phyloP scores from a whole-genome alignment of 441 rosid genomes.

The Heliophila coronopifolia region DNA sequence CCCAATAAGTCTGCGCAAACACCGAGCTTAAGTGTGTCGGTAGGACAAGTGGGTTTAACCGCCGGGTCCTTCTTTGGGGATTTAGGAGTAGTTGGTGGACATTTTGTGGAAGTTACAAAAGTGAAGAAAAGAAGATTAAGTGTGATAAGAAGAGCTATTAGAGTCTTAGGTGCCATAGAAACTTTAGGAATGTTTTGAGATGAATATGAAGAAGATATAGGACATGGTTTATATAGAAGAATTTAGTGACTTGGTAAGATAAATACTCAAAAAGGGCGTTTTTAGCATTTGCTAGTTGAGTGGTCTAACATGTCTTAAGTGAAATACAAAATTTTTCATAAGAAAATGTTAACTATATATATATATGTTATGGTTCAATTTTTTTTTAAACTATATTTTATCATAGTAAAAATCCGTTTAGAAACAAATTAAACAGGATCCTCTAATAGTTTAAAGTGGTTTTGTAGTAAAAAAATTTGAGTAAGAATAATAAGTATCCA shows the following conservation, averaged over 20 bases:
- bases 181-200: constrained; percentile 8
- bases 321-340: no score
- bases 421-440: no score
- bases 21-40: constrained; percentile 43
- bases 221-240: constrained; percentile 23
- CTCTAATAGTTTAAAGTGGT: no score
- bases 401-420: no score
- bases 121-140: constrained; percentile 46
- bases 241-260: no score
- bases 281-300: no score
- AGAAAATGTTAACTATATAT: no score
- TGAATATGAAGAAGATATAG: constrained; percentile 16
- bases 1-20: constrained; percentile 39
- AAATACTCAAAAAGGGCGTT: no score
- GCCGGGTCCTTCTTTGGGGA: constrained; percentile 30
- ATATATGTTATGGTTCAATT: no score
- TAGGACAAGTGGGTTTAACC: constrained; percentile 36
- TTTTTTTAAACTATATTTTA: no score
- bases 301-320: no score
- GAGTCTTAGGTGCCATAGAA: constrained; percentile 39
- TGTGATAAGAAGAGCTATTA: constrained; percentile 34
- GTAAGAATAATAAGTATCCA: constrained; percentile 22
- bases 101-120: constrained; percentile 34
- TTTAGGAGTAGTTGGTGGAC: constrained; percentile 30
- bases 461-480: no score